Evolutionary conservation across 306 rosid species (phyloP), one percentile per base, ranked within the genome.

Genomic region (Quercus parvula): DNA sequence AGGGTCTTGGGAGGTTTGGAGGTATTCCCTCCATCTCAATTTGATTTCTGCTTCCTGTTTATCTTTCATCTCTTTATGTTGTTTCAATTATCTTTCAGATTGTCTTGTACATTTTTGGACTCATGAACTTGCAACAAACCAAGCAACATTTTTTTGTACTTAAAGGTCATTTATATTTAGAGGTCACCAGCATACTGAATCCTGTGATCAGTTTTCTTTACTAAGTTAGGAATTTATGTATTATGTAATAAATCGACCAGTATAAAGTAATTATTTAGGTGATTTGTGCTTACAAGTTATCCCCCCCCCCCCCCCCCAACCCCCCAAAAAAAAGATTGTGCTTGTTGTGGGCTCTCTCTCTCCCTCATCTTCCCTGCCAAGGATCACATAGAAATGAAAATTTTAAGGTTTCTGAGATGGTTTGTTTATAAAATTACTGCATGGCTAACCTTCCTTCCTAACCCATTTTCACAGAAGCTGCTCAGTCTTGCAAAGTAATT

Each of bases 1-100:
- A 90, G 73, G 80, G 85, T 74, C 92, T 94, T 59, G 94, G 97
- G 84, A 86, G 92, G 88, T 89, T 91, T 84, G 94, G 74, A 91
- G 98, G 98, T 94, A 81, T 64, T 72, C 74, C 70, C 75, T 74
- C 27, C 28, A 44, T 55, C 77, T 72, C 30, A 9, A 67, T 66
- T 79, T 83, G 44, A 3, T 61, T 24, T 59, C 49, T 20, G 51
- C 24, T 64, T 54, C 67, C n/a, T 70, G 15, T 49, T 35, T 76
- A 19, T 70, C 57, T 28, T 33, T 2, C 14, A 30, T 35, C 51
- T 54, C 56, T 55, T 55, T 58, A 44, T 61, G 59, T 67, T 72
- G 58, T 58, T 58, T 44, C 58, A 17, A 27, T 35, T 38, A 27
- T 83, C 66, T 73, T 76, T 83, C 33, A 67, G 41, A 28, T 15